Evolutionary conservation across 1,139 yeast genomes (phyloP), one percentile per base, ranked within the genome.

Genomic region (Taphrina confusa): DNA sequence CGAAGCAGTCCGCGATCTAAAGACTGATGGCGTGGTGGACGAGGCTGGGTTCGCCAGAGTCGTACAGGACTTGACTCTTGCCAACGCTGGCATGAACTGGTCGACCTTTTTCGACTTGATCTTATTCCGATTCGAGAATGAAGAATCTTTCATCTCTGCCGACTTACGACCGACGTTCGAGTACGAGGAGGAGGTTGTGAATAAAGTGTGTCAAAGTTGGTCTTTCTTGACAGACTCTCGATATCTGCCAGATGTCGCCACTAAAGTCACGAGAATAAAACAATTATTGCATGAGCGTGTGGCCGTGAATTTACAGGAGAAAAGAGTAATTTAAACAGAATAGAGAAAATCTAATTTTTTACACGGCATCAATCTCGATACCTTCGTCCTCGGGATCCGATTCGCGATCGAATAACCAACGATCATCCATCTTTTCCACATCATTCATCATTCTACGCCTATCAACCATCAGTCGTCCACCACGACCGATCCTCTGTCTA

Each of bases 401-500:
- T 28, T 54, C 58, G 16, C 44, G 45, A 44, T 54, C 58, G 25
- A 44, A 44, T 9, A 25, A n/a, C 58, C 58, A 54, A 3, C 58
- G 50, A 23, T 36, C 45, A 20, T 42, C 22, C 28, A 27, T 33
- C 34, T 27, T 36, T 33, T 28, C 39, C 9, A 25, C 8, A 30
- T 30, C 40, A 37, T 18, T 40, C 47, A 25, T 37, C 27, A 16
- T 39, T 16, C 44, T n/a, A 34, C 45, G 33, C 65, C 96, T 78
- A 74, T 91, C 97, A 64, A 91, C 73, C 75, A 85, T 87, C 27
- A 80, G 74, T 54, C 87, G 78, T 34, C 87, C 85, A 54, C 80
- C 80, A 68, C 96, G 80, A 16, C 94, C 96, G 44, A 79, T 75
- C 67, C 97, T 81, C 70, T 84, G 84, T 62, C 97, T 79, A 63